Base-by-base conservation (phyloP, 176 grass and related monocot genomes). In the Panicum miliaceum region DNA sequence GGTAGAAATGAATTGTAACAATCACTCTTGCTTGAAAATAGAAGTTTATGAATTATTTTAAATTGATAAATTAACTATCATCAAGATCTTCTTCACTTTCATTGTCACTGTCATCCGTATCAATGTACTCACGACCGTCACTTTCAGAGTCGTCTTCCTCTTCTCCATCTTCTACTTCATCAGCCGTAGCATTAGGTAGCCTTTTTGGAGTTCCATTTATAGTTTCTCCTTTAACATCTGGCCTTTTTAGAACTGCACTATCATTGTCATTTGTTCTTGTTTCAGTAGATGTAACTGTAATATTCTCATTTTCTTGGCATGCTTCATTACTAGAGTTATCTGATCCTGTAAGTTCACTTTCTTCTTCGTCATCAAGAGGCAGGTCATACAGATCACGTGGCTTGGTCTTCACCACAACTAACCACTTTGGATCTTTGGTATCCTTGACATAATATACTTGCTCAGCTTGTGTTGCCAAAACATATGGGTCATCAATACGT, bases 361-460 rank as follows among this genome's bases (percentile, higher is more conserved):
- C 35, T 59, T 50, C 69, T 18, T 77, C 74, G 25, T 60, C 54
- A 15, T 7, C 45, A 2, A 26, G 12, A 34, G 36, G 74, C 6
- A 43, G 5, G 7, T 77, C n/a, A 27, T 26, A 77, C 22, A 61
- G 7, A 77, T 61, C 74, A 27, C 36, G 53, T 19, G 74, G 36
- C 14, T 61, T 77, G 12, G 74, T 77, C 54, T 77, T 77, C 6
- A 77, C 74, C 2, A 77, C 22, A 15, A 77, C 74, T 23, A 7
- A 18, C 74, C 74, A 77, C 25, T 37, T 77, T 16, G 36, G 5
- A 27, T 77, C 53, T 77, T 7, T 43, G 7, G 12, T 77, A 26
- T 76, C 53, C 25, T 75, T 56, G 32, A 75, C 50, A 75, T 75
- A 57, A 76, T 76, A 76, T 8, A 76, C 54, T 18, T 76, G 22